Conservation (phyloP, 176 grass and related monocot species). For the Triticum timopheevii region DNA sequence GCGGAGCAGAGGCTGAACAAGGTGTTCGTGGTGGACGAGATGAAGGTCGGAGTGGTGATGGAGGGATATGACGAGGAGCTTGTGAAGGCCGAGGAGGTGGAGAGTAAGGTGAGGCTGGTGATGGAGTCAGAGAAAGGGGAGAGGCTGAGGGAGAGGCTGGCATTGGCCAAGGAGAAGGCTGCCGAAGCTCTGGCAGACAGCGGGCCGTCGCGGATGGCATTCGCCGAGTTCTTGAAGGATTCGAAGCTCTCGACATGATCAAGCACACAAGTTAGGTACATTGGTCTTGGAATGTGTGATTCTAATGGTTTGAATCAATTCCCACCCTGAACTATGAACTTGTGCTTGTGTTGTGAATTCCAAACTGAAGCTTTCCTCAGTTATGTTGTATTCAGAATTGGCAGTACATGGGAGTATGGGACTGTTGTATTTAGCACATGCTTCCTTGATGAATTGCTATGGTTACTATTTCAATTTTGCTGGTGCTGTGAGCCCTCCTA, state of each 20-base stretch:
- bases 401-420: no score
- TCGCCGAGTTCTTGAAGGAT: neutral
- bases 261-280: neutral
- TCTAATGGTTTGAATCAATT: neutral
- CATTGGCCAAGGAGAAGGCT: neutral
- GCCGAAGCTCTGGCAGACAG: neutral
- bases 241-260: neutral
- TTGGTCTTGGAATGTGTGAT: neutral
- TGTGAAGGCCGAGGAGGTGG: conserved; percentile 32
- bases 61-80: conserved; percentile 47
- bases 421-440: no score
- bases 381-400: no score
- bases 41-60: conserved; percentile 26
- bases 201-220: neutral
- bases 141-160: conserved; percentile 15
- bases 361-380: no score
- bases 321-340: neutral
- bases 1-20: conserved; percentile 76
- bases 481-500: no score
- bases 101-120: conserved; percentile 34
- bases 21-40: conserved; percentile 45
- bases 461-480: neutral
- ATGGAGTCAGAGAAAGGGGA: conserved; percentile 30
- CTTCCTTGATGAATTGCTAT: neutral
- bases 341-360: neutral